Evolutionary conservation across 495 filamentous ascomycete genomes (phyloP), one percentile per base, ranked within the genome.

Genomic region (Trichoderma reesei): DNA sequence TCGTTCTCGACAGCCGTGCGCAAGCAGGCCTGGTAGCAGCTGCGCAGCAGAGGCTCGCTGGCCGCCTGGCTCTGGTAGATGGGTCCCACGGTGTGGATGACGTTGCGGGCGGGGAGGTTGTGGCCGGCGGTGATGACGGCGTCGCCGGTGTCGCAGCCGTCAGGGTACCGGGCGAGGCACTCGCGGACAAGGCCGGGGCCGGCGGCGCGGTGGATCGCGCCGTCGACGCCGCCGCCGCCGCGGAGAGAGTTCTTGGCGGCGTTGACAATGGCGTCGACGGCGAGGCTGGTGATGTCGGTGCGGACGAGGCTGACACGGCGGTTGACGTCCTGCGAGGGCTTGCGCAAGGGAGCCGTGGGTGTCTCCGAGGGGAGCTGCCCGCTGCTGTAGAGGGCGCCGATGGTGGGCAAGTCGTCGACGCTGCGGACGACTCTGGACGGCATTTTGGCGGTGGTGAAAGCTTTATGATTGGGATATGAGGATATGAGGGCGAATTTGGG

Each of bases 71-170:
- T 67, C 31, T 71, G 61, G 75, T 95, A 98, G n/a, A 95, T 72
- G 3, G 93, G 93, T 0, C 94, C 94, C 3, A 97, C 94, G 42
- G 94, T 82, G 71, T 97, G 94, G 61, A 98, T 95, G 26, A 98
- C 82, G 63, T 86, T 85, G 60, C 83, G 81, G 73, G 83, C 88
- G 9, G 90, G 91, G 5, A 98, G 78, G 0, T 82, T 67, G 75
- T 92, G 92, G 5, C 84, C 92, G 54, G 75, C 70, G 0, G 94
- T 96, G 69, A 95, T 92, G 70, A 93, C 94, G 60, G 93, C 90
- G 36, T 79, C 76, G 63, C 94, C 94, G 1, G 90, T 92, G 8
- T 78, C 68, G 72, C 92, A 97, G 51, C 90, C 90, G 54, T 77
- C 66, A 2, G 51, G 51, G 26, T 56, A 56, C 5, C 96, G 80